Evolutionary conservation across 148 eudicot species (phyloP), one percentile per base, ranked within the genome.

Genomic region (Talinum fruticosum): DNA sequence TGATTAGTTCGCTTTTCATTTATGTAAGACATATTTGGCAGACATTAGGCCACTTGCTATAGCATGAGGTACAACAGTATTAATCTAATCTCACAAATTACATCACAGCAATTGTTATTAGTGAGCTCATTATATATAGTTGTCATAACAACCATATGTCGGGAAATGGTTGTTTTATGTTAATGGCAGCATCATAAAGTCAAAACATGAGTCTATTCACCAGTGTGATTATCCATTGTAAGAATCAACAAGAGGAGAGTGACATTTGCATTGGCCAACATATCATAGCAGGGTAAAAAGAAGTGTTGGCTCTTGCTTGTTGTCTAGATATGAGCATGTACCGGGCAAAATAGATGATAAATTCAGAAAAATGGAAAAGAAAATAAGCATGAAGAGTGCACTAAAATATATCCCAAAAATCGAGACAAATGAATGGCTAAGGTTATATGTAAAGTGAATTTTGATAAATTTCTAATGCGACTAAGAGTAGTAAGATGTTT

Each of bases 271-370:
- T 32, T 34, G 66, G 64, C 69, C 62, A 78, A 23, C 24, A 74
- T 44, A 78, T 76, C 85, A 79, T 90, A 93, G 97, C 97, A 93
- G 89, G 77, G 98, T 91, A 82, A 90, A 93, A 67, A 93, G 94
- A 77, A 91, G 75, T 76, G 93, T 81, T 65, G 97, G 97, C 34
- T 88, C 91, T 81, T 89, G 85, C 75, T n/a, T 90, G 88, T 81
- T 75, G 89, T 85, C 86, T 87, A 66, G 91, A 87, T 72, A 93
- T 79, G 33, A 93, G 91, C 94, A 93, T 87, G 86, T 86, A 93
- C 87, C 98, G 87, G 51, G 81, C 68, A 57, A 71, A 8, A 61
- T 18, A 72, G 62, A 72, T 57, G 30, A 19, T 26, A 65, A 44
- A 29, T 21, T 23, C 21, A 61, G 21, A 10, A 69, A 38, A 54